phyloP scores from a whole-genome alignment of 2,329 filamentous ascomycete genomes.

The Talaromyces albobiverticillius region DNA sequence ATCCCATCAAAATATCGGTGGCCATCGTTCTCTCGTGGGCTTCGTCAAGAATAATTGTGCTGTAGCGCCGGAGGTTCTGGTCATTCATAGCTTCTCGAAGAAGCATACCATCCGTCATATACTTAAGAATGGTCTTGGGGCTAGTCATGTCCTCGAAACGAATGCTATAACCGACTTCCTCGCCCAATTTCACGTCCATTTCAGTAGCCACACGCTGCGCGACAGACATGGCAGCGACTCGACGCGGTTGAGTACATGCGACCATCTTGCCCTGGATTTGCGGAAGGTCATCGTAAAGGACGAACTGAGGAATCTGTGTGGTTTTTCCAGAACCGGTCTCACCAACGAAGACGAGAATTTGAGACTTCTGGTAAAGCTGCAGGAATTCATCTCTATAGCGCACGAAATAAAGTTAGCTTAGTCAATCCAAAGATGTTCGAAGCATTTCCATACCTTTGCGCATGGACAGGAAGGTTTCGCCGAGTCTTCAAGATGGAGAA shows the following conservation, averaged over 20 bases:
- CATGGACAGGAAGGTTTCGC: conserved; percentile 83
- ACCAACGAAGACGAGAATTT: conserved; percentile 97
- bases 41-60: conserved; percentile 97
- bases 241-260: conserved; percentile 93
- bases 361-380: conserved; percentile 83
- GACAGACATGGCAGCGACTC: conserved; percentile 98
- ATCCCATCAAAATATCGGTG: conserved; percentile 95
- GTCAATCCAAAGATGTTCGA: not conserved
- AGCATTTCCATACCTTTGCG: conserved; percentile 65
- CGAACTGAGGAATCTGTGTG: conserved; percentile 97
- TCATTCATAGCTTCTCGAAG: conserved; percentile 96
- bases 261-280: conserved; percentile 84
- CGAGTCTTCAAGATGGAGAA: conserved; percentile 83
- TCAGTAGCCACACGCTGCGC: conserved; percentile 97
- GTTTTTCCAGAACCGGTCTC: conserved; percentile 99
- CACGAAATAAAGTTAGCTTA: conserved; percentile 12
- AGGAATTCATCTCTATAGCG: conserved; percentile 77
- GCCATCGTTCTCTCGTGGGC: conserved; percentile 96
- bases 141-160: conserved; percentile 96
- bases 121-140: conserved; percentile 88
- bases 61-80: conserved; percentile 85
- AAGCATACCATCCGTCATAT: conserved; percentile 99
- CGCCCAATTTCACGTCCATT: conserved; percentile 86
- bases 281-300: conserved; percentile 93
- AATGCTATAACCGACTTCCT: conserved; percentile 98